These are phyloP conservation scores for Epichloe uncinata DNA, from an alignment of 2,329 filamentous ascomycete genomes.

Conservation along the genomic window DNA sequence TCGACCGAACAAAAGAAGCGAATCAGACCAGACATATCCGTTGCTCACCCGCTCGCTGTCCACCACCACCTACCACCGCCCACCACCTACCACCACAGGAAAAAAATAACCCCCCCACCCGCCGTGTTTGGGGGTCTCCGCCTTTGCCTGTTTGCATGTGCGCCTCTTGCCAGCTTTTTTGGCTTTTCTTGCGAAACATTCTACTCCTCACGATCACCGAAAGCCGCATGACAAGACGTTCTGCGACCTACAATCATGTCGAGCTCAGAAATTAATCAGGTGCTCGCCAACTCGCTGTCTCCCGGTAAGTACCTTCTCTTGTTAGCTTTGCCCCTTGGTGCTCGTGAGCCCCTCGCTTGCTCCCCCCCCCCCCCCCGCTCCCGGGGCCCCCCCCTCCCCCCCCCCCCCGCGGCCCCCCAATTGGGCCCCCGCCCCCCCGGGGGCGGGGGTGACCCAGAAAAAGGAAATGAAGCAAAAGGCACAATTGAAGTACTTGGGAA, in stretches of 20 bases:
- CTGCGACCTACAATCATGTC: slow-evolving; percentile 40
- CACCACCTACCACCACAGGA: neutral
- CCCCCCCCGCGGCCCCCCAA: too few species aligned
- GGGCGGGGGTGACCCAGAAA: too few species aligned
- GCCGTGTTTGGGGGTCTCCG: slow-evolving; percentile 6
- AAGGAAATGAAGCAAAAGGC: too few species aligned
- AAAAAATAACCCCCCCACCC: slow-evolving; percentile 3
- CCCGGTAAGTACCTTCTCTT: slow-evolving; percentile 51
- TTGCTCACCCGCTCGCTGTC: neutral
- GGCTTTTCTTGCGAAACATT: slow-evolving; percentile 4
- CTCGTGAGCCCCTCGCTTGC: neutral
- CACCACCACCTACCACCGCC: neutral
- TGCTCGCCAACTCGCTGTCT: slow-evolving; percentile 93
- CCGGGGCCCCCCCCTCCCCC: too few species aligned
- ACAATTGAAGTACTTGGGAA: too few species aligned
- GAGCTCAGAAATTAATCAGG: slow-evolving; percentile 89
- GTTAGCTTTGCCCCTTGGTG: slow-evolving; percentile 2
- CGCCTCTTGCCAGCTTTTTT: slow-evolving; percentile 4
- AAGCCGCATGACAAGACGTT: slow-evolving; percentile 25
- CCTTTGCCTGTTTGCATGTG: slow-evolving; percentile 7
- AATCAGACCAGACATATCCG: neutral
- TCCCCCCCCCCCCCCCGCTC: too few species aligned
- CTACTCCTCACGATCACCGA: slow-evolving; percentile 10
- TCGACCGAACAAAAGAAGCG: neutral
- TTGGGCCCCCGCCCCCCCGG: too few species aligned